Base-by-base conservation (phyloP, 495 filamentous ascomycete species). In the Aspergillus carlsbadensis region DNA sequence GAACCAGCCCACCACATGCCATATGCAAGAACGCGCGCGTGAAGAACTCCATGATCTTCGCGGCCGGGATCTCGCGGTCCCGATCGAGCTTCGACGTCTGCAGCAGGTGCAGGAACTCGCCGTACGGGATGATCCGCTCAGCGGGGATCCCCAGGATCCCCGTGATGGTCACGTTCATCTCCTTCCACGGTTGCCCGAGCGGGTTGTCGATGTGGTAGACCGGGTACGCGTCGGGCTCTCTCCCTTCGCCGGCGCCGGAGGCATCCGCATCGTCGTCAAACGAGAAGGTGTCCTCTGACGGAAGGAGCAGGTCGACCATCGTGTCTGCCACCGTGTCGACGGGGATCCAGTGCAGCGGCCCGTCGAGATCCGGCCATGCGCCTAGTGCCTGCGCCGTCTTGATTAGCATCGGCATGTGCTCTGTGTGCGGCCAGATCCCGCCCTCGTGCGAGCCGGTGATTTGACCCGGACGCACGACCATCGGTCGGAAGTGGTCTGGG, bases 181-280 rank as follows among this genome's bases (percentile, higher is more conserved):
- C 34, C 48, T 39, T 47, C 44, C 44, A 47, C 3, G 44, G 67
- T 67, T 82, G 77, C 1, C 74, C 59, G 6, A 77, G 61, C 0
- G 81, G 81, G 51, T 83, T 84, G n/a, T 84, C 81, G 53, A 84
- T 74, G 60, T 84, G 81, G 48, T 83, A 84, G 42, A 81, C 57
- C 0, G 44, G 44, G 26, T 34, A 47, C 10, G 44, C 44, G n/a
- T 47, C 44, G 3, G 24, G 44, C 14, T 47, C 44, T 6, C 44
- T 1, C 11, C 18, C 10, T 10, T 36, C 17, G 2, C 17, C n/a
- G n/a, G n/a, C n/a, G n/a, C n/a, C n/a, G n/a, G n/a, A n/a, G n/a
- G n/a, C n/a, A n/a, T n/a, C n/a, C n/a, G n/a, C n/a, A n/a, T n/a
- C n/a, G n/a, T n/a, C n/a, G n/a, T n/a, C n/a, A n/a, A n/a, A n/a